A percentile compares a stretch with the other conserved stretches of the same genome.
Evolutionary conservation across 2,329 filamentous ascomycete genomes (phyloP).

Genomic region (Stemphylium lycopersici): DNA sequence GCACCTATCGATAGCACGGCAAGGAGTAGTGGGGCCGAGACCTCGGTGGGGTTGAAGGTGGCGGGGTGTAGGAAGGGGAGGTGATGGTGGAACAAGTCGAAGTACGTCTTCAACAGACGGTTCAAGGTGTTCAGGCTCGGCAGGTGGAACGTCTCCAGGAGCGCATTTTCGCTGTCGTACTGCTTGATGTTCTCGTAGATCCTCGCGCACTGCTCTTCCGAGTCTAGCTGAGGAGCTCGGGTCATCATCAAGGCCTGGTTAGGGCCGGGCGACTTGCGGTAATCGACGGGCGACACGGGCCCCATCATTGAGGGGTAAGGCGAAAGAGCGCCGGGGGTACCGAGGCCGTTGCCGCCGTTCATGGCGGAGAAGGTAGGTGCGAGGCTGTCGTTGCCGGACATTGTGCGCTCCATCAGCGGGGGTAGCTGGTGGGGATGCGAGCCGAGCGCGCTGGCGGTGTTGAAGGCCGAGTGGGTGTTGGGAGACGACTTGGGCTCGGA

Average conservation of each 20-base stretch:
- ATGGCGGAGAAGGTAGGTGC: constrained; percentile 72
- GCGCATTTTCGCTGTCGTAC: constrained; percentile 79
- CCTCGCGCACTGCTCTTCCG: constrained; percentile 82
- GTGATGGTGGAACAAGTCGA: constrained; percentile 95
- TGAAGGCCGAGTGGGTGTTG: constrained; percentile 65
- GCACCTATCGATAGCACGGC: constrained; percentile 95
- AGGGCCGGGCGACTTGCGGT: constrained; percentile 72
- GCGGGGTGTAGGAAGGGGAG: constrained; percentile 92
- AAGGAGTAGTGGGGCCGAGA: constrained; percentile 82
- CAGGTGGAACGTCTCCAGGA: constrained; percentile 88
- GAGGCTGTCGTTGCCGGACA: constrained; percentile 64
- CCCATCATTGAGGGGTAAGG: constrained; percentile 73
- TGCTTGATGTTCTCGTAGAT: constrained; percentile 86
- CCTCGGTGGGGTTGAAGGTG: constrained; percentile 81
- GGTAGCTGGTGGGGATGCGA: constrained; percentile 68
- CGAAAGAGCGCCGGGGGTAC: constrained; percentile 75
- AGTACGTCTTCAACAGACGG: constrained; percentile 93
- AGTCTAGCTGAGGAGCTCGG: constrained; percentile 78
- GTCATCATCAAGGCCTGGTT: constrained; percentile 68
- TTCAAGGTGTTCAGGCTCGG: constrained; percentile 83
- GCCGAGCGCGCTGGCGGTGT: constrained; percentile 62
- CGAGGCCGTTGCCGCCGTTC: constrained; percentile 71
- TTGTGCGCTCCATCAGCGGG: constrained; percentile 70
- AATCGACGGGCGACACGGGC: constrained; percentile 71
- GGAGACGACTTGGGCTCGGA: constrained; percentile 77